A percentile compares a stretch with the other conserved stretches of the same genome.
Evolutionary conservation across 805 yeast species (phyloP).

Genomic region (Deakozyma indianensis): DNA sequence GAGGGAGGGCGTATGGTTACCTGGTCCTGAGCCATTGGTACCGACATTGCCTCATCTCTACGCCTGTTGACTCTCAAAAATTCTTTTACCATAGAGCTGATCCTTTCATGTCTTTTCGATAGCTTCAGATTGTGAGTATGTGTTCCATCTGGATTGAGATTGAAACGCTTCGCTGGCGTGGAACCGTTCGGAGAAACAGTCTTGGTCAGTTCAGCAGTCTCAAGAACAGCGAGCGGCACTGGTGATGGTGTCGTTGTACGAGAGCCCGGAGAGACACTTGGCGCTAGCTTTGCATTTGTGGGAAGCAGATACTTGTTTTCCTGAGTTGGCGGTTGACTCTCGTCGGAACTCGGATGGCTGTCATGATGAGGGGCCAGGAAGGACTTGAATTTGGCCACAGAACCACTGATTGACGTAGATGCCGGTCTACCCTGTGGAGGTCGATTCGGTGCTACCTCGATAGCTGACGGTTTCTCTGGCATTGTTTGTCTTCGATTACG

Average conservation of each 20-base stretch:
- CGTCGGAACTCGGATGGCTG: too few species aligned
- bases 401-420: too few species aligned
- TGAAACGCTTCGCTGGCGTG: conserved; percentile 9
- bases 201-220: neutral
- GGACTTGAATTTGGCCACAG: too few species aligned
- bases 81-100: conserved; percentile 49
- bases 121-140: conserved; percentile 73
- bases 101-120: conserved; percentile 34
- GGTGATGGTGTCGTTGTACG: neutral
- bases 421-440: too few species aligned
- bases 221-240: neutral
- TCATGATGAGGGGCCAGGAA: neutral
- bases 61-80: conserved; percentile 16
- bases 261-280: too few species aligned
- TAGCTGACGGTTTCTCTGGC: too few species aligned
- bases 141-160: conserved; percentile 33
- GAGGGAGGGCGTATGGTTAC: neutral
- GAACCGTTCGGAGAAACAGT: neutral
- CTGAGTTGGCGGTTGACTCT: too few species aligned
- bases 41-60: conserved; percentile 13
- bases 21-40: conserved; percentile 1
- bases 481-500: too few species aligned
- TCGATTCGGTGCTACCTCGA: too few species aligned
- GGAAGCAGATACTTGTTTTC: too few species aligned
- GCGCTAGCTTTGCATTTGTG: too few species aligned